Base-by-base conservation (phyloP, 2,329 filamentous ascomycete species). In the Hirsutella rhossiliensis region DNA sequence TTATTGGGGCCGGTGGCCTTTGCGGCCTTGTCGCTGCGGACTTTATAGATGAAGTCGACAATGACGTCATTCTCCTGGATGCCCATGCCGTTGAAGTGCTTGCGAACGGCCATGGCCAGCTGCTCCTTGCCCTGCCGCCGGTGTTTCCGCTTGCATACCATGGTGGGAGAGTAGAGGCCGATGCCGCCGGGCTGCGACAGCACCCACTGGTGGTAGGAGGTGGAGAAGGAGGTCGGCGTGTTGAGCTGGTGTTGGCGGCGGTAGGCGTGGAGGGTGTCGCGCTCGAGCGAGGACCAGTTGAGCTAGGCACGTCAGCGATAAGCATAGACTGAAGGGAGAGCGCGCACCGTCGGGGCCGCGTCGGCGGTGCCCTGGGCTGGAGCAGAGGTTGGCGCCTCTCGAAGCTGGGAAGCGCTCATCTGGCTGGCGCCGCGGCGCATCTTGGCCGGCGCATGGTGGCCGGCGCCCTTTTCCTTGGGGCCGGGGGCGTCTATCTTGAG, bases 21-120 rank as follows among this genome's bases (percentile, higher is more conserved):
- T 5, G 54, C 45, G 18, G 47, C 45, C 44, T 56, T 58, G 18
- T 64, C 58, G 48, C 59, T 60, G 20, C 61, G 60, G 28, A 85
- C 73, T 57, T 80, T 84, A 69, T 87, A 85, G 48, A 88, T 69
- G 58, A 87, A 78, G 50, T 85, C 83, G 45, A 89, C 83, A 45
- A 92, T 83, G 51, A 88, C 81, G 54, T 92, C 86, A 57, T 82
- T 87, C 66, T 94, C 87, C 50, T 80, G 82, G 36, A 90, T 77
- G 15, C 82, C 83, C 51, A 85, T 72, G 30, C 78, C 79, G 58
- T 92, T 92, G 66, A 92, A 92, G 63, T 92, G 84, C 60, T 87
- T 89, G 50, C 85, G 73, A 41, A 89, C 82, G 2, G 77, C 73
- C 51, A 79, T 72, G 9, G 83, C 82, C 44, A 94, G 68, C 51